Evolutionary conservation across 1,139 yeast species (phyloP), one percentile per base, ranked within the genome.

Genomic region (Candida neerlandica): DNA sequence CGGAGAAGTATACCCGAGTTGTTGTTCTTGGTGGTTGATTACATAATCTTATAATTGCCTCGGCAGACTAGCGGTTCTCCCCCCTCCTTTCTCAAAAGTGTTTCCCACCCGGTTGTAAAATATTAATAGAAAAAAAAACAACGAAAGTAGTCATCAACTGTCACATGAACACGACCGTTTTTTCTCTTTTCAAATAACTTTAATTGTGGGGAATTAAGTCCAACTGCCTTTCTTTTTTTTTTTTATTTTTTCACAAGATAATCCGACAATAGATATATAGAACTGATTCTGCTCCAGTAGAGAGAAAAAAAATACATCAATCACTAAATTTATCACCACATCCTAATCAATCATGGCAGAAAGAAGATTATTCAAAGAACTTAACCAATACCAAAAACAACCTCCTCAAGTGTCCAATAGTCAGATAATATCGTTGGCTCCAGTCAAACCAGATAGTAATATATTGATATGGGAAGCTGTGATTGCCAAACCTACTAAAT

Each of bases 381-480:
- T 54, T 42, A 61, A 59, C 16, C 67, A 60, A 52, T 57, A 67
- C 40, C 40, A 52, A 12, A 67, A 65, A 41, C 48, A 47, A 5
- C 63, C 65, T 12, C 62, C 65, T 4, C 48, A 47, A 30, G 37
- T 47, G 6, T 46, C 64, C 15, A 69, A 71, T 46, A 73, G 64
- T 15, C 79, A 77, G 55, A 75, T 81, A 29, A 48, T 72, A 15
- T 48, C 60, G 7, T 66, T 85, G 14, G 69, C 60, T 30, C 89
- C 89, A 0, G 60, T 64, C 5, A 68, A 71, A 18, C 46, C 52
- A 12, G 59, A 61, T 10, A 79, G 78, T 5, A 73, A 81, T 48
- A 63, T 89, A 26, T 75, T 70, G 53, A 56, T 60, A 18, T 89
- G 96, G 96, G 61, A 61, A 12, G 86, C 91, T 0, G 66, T 67